These are phyloP conservation scores for Corniculantispora saksenae DNA, from an alignment of 2,329 filamentous ascomycete species.

Conservation along the genomic window DNA sequence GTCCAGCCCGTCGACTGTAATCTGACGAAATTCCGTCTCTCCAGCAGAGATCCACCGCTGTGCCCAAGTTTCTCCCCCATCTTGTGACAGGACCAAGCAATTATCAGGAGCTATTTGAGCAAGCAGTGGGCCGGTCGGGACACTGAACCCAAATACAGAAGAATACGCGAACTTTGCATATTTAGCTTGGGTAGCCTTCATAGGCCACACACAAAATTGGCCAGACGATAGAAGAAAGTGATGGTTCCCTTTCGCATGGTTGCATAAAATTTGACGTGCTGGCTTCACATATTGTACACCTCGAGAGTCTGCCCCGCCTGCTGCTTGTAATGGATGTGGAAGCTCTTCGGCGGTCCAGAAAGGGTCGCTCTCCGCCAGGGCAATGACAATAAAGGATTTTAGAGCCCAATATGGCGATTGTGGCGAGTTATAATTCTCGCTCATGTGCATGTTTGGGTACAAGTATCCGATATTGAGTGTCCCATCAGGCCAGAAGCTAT, in stretches of 20 bases:
- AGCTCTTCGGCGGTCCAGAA: constrained; percentile 49
- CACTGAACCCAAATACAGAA: constrained; percentile 47
- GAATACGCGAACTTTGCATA: constrained; percentile 52
- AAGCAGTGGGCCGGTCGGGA: constrained; percentile 39
- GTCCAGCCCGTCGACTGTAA: not conserved
- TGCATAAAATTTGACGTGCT: constrained; percentile 47
- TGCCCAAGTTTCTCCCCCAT: constrained; percentile 33
- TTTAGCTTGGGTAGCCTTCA: constrained; percentile 45
- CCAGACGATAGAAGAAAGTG: constrained; percentile 45
- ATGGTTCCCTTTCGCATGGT: constrained; percentile 34
- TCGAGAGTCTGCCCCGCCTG: not conserved
- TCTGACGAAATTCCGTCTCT: constrained; percentile 15
- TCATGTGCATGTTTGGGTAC: constrained; percentile 53
- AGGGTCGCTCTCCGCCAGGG: constrained; percentile 34
- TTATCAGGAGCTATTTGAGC: constrained; percentile 38
- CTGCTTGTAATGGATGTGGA: constrained; percentile 24
- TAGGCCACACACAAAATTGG: constrained; percentile 39
- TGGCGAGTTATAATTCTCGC: constrained; percentile 58
- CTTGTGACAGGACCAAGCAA: constrained; percentile 31
- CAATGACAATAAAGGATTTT: constrained; percentile 49
- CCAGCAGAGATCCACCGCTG: constrained; percentile 31
- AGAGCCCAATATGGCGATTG: constrained; percentile 57
- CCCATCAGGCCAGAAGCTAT: constrained; percentile 51
- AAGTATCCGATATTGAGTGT: constrained; percentile 48
- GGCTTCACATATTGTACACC: not conserved